Percentiles rank a stretch among this genome's conserved stretches.
These are phyloP conservation scores for Ophiostoma quercus DNA, from an alignment of 2,329 filamentous ascomycete genomes.

Conservation along the genomic window DNA sequence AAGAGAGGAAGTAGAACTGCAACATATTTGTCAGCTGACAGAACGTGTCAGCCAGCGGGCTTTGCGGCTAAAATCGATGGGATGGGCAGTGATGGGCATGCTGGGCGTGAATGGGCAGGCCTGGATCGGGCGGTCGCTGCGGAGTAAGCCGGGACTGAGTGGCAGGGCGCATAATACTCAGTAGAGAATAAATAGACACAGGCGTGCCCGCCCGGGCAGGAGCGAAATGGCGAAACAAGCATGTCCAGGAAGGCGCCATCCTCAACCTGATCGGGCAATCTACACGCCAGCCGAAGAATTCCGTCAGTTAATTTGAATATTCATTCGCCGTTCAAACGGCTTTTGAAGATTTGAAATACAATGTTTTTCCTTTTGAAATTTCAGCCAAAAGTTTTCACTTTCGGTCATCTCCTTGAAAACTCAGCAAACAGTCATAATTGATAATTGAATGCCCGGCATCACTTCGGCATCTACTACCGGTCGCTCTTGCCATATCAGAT, in stretches of 20 bases:
- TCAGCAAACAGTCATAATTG: not conserved
- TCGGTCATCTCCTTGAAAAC: not conserved
- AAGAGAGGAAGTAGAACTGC: not conserved
- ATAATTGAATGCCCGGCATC: not conserved
- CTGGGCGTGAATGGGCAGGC: not conserved
- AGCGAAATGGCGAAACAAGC: constrained; percentile 10
- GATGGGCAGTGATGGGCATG: not conserved
- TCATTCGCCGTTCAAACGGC: not conserved
- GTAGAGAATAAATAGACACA: not conserved
- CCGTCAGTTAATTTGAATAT: not conserved
- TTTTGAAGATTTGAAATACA: not conserved
- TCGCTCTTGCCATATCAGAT: not conserved
- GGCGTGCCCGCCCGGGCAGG: not conserved
- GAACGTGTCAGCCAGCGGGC: not conserved
- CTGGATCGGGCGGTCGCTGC: not conserved
- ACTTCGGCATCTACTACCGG: not conserved
- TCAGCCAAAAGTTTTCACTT: not conserved
- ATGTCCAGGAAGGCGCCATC: not conserved
- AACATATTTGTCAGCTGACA: not conserved
- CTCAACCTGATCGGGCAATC: constrained; percentile 5
- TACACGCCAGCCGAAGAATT: not conserved
- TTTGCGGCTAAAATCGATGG: not conserved
- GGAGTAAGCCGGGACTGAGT: constrained; percentile 9
- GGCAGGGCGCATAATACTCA: too few species aligned
- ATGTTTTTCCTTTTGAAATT: not conserved